Conservation (phyloP, 2,329 filamentous ascomycete species). For the Trichoderma koningiopsis region DNA sequence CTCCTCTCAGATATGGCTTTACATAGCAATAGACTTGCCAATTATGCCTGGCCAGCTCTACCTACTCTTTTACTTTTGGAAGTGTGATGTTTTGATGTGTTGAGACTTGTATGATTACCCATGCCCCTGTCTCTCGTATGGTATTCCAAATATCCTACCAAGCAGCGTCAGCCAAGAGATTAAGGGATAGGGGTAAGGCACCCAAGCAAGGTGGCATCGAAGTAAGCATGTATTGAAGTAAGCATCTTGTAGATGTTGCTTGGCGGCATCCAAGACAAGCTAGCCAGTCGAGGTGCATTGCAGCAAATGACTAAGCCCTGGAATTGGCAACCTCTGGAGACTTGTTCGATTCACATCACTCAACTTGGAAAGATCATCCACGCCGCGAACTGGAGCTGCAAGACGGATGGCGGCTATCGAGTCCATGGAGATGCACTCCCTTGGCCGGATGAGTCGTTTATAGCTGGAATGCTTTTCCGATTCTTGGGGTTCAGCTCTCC, state of each 20-base stretch:
- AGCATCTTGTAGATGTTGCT: neutral
- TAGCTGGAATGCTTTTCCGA: constrained; percentile 12
- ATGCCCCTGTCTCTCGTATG: neutral
- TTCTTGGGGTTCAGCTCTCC: neutral
- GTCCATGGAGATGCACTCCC: neutral
- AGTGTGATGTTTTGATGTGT: neutral
- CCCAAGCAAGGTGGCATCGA: neutral
- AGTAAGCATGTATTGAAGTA: neutral
- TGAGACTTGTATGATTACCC: neutral
- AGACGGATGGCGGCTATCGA: neutral
- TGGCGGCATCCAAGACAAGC: neutral
- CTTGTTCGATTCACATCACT: neutral
- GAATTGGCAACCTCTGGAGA: neutral
- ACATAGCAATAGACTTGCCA: constrained; percentile 9
- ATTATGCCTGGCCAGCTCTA: constrained; percentile 3
- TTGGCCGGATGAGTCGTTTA: neutral
- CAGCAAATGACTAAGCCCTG: neutral
- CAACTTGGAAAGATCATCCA: neutral
- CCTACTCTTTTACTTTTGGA: neutral
- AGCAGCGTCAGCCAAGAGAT: neutral
- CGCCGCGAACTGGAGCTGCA: neutral
- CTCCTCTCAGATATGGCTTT: neutral
- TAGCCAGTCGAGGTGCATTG: neutral
- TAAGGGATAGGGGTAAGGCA: neutral
- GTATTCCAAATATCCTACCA: neutral